Conservation (phyloP, 768 basidiomycete species). For the Rhodotorula diobovata region DNA sequence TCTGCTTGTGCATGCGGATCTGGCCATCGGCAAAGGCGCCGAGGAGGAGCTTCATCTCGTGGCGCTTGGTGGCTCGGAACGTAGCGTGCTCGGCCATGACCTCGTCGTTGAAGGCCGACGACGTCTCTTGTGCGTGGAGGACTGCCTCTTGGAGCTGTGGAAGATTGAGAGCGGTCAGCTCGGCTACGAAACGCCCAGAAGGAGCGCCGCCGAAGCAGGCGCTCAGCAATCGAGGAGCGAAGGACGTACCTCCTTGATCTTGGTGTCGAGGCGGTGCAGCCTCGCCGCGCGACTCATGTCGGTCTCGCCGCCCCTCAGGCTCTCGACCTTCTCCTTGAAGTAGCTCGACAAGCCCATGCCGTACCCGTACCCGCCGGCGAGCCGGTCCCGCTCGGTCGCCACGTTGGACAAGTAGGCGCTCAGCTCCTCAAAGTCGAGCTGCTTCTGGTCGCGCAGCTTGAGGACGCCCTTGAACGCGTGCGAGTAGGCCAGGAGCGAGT, state of each 20-base stretch:
- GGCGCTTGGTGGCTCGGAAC: slow-evolving; percentile 84
- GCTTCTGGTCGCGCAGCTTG: slow-evolving; percentile 94
- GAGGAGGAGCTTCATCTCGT: slow-evolving; percentile 96
- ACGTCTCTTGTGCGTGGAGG: slow-evolving; percentile 87
- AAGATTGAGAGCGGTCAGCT: neutral
- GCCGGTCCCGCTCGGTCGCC: slow-evolving; percentile 82
- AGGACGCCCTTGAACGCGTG: slow-evolving; percentile 89
- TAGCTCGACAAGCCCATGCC: slow-evolving; percentile 69
- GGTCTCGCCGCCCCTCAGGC: slow-evolving; percentile 84
- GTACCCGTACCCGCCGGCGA: slow-evolving; percentile 85
- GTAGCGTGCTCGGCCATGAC: slow-evolving; percentile 82
- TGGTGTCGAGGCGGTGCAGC: slow-evolving; percentile 84
- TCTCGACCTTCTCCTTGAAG: slow-evolving; percentile 85
- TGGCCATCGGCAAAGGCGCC: slow-evolving; percentile 85
- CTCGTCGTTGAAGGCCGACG: slow-evolving; percentile 92
- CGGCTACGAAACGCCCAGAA: neutral
- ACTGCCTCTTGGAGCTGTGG: slow-evolving; percentile 90
- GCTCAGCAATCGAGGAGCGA: neutral
- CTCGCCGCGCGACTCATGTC: slow-evolving; percentile 87
- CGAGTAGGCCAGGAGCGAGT: slow-evolving; percentile 88
- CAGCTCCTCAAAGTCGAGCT: slow-evolving; percentile 95
- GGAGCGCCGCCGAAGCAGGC: neutral
- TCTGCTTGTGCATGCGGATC: slow-evolving; percentile 71
- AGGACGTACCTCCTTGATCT: slow-evolving; percentile 87
- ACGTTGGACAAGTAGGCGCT: slow-evolving; percentile 92